Percentiles rank a stretch among this genome's conserved stretches.
Conservation (phyloP, 2,329 filamentous ascomycete genomes). For the Aspergillus ochraceus region DNA sequence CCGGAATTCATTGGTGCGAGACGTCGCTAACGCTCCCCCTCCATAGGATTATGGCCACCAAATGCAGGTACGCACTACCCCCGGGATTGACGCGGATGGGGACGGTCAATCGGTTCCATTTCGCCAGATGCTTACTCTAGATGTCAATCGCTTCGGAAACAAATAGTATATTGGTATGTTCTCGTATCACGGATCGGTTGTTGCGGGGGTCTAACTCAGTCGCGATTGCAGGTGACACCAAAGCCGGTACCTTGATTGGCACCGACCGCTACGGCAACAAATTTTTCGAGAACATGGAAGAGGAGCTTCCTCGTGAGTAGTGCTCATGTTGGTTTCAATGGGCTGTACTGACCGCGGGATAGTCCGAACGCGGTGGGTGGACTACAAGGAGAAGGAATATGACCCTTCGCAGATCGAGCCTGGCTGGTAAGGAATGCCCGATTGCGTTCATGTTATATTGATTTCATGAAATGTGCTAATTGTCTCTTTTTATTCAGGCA, state of each 20-base stretch:
- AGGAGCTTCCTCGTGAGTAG: slow-evolving; percentile 81
- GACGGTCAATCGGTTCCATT: not conserved
- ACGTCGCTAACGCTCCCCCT: slow-evolving; percentile 38
- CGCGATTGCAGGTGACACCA: slow-evolving; percentile 77
- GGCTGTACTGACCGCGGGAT: slow-evolving; percentile 17
- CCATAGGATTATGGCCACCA: slow-evolving; percentile 84
- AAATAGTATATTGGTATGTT: slow-evolving; percentile 45
- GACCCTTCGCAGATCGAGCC: slow-evolving; percentile 74
- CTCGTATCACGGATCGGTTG: not conserved
- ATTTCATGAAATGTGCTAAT: not conserved
- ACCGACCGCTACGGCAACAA: slow-evolving; percentile 94
- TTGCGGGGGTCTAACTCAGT: slow-evolving; percentile 20
- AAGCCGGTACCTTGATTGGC: slow-evolving; percentile 82
- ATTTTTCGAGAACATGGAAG: slow-evolving; percentile 86
- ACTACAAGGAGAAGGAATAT: slow-evolving; percentile 82
- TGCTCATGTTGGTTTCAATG: slow-evolving; percentile 6
- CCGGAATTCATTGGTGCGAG: not conserved
- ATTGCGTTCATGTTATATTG: not conserved
- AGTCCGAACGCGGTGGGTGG: slow-evolving; percentile 97
- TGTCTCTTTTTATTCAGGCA: slow-evolving; percentile 57
- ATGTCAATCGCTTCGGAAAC: slow-evolving; percentile 4
- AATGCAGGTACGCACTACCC: slow-evolving; percentile 67
- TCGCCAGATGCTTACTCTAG: slow-evolving; percentile 23
- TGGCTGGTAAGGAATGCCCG: slow-evolving; percentile 62
- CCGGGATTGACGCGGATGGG: slow-evolving; percentile 8